Conservation (phyloP, 129 eudicot genomes). For the Pittosporum tobira region DNA sequence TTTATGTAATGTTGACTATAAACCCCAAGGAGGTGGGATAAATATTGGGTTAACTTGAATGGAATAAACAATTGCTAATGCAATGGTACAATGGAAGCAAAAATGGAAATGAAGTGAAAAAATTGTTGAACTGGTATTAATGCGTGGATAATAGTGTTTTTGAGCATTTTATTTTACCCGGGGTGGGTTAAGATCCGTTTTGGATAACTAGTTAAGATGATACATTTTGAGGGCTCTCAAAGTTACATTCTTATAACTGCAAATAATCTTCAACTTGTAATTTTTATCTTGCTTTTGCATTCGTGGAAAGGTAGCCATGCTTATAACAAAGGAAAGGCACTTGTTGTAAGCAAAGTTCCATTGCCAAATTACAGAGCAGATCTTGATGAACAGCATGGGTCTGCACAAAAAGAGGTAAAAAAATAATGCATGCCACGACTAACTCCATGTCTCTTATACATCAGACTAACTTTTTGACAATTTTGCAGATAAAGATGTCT, state of each 20-base stretch:
- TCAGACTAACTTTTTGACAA: background rate
- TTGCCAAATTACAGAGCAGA: conserved; percentile 88
- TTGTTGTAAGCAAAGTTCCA: conserved; percentile 88
- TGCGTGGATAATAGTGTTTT: too few species aligned
- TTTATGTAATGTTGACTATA: too few species aligned
- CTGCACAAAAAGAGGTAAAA: conserved; percentile 78
- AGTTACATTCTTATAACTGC: too few species aligned
- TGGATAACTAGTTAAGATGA: too few species aligned
- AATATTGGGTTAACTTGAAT: background rate
- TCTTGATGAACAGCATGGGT: conserved; percentile 91
- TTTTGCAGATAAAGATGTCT: conserved; percentile 69
- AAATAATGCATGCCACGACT: background rate
- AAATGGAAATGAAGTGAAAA: background rate
- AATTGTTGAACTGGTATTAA: too few species aligned
- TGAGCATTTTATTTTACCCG: background rate
- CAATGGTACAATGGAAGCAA: background rate
- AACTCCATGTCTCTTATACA: background rate
- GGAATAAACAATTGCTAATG: background rate
- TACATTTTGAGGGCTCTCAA: too few species aligned
- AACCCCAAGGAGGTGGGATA: background rate
- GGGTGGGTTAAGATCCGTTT: background rate
- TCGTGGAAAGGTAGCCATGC: conserved; percentile 88
- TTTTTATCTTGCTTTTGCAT: conserved; percentile 22
- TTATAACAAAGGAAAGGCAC: conserved; percentile 84
- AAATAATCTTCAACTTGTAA: conserved; percentile 12